Evolutionary conservation across 1,139 yeast genomes (phyloP).

Genomic region (Saccharomyces pastorianus): DNA sequence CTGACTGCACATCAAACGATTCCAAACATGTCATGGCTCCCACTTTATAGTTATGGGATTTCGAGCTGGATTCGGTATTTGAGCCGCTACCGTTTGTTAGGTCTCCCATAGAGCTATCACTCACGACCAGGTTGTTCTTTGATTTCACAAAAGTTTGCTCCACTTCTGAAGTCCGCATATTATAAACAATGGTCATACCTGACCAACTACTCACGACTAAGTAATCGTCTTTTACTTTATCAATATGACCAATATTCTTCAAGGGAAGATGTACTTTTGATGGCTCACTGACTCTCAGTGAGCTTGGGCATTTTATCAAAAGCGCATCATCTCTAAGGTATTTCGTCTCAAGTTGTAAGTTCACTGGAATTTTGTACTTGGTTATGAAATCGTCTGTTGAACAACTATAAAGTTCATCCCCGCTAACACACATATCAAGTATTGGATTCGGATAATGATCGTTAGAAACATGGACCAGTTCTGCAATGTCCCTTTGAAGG

Average conservation of each 20-base stretch:
- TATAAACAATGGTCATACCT: constrained; percentile 15
- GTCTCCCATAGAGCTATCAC: constrained; percentile 17
- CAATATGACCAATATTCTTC: constrained; percentile 1
- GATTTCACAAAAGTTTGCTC: constrained; percentile 10
- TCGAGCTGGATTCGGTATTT: constrained; percentile 1
- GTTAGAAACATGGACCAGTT: constrained; percentile 20
- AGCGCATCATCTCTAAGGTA: neutral
- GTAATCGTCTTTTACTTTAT: constrained; percentile 1
- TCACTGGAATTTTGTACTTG: neutral
- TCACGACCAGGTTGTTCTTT: constrained; percentile 16
- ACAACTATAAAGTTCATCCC: constrained; percentile 7
- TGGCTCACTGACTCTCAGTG: neutral
- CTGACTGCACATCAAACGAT: neutral
- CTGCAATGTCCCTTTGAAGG: constrained; percentile 4
- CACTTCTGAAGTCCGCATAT: neutral
- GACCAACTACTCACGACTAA: constrained; percentile 19
- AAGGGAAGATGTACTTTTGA: neutral
- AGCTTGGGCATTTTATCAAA: neutral
- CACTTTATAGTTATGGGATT: constrained; percentile 4
- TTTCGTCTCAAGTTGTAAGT: neutral
- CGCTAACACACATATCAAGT: constrained; percentile 13
- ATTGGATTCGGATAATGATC: constrained; percentile 28
- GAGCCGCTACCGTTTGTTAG: constrained; percentile 2
- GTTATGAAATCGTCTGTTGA: constrained; percentile 6
- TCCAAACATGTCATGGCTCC: neutral